Base-by-base conservation (phyloP, 345 rosid genomes). In the Rhodamnia argentea region DNA sequence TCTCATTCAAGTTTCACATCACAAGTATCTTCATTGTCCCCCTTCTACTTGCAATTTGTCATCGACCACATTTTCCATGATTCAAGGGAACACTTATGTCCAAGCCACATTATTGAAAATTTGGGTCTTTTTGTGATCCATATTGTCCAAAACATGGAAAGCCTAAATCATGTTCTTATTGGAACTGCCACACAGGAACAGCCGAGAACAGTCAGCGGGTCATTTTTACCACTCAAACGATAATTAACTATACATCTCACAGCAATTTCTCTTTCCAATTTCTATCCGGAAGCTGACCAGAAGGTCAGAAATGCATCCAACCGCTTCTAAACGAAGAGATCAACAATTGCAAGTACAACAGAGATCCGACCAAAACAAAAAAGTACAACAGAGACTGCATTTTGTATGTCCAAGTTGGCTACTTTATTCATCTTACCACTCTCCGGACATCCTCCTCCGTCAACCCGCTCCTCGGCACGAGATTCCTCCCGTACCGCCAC, bases 241-340 rank as follows among this genome's bases (percentile, higher is more conserved):
- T 64, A 64, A 4, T 64, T 64, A 42, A 15, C 44, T 64, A 16
- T 0, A 16, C 44, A 32, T 32, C 78, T 32, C 10, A 0, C 78
- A 2, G 12, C 44, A 32, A 9, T 64, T 64, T 16, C 23, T 64
- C 24, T 1, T 7, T 23, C 44, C 0, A 22, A 0, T 64, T 64
- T 64, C 76, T 32, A 16, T 32, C 76, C 0, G 0, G 24, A 0
- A 64, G 0, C 76, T 32, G 12, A 64, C 3, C 0, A 0, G 13
- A 16, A 16, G 76, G 3, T 29, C 76, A 64, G 44, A 64, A 64
- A 64, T 32, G 24, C 44, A 64, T 64, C 13, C 76, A 32, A 32
- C 23, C 0, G 0, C 76, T 64, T 8, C 76, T 64, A 64, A 64
- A 16, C 18, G 76, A 32, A 32, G 44, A 32, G 76, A 29, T 32